A percentile compares a stretch with the other conserved stretches of the same genome.
Evolutionary conservation across 1,284 basidiomycete species (phyloP).

Genomic region (Entoloma clypeatum): DNA sequence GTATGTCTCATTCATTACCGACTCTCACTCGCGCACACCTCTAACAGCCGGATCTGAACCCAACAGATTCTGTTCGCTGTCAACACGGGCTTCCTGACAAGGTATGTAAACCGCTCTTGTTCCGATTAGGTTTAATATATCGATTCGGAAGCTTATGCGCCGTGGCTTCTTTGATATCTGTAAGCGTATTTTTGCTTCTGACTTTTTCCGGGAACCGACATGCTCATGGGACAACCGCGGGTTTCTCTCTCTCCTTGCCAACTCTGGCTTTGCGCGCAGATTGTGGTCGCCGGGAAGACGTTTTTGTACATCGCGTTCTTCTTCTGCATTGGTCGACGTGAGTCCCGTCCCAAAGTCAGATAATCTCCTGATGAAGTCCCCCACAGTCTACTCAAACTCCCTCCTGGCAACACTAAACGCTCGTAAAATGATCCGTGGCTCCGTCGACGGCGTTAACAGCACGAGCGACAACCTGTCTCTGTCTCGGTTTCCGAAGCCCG

Average conservation of each 20-base stretch:
- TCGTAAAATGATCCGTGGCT: constrained; percentile 31
- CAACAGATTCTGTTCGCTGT: constrained; percentile 50
- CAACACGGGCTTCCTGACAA: constrained; percentile 52
- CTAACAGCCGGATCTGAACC: background rate
- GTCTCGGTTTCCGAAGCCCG: constrained; percentile 8
- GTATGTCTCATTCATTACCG: constrained; percentile 25
- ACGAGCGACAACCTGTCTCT: constrained; percentile 30
- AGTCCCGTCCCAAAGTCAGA: constrained; percentile 14
- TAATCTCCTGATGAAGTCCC: background rate
- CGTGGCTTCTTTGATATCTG: constrained; percentile 47
- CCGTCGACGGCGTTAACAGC: constrained; percentile 20
- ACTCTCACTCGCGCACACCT: background rate
- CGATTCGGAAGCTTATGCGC: constrained; percentile 40
- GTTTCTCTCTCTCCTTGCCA: no score
- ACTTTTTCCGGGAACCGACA: background rate
- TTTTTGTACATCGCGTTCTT: constrained; percentile 47
- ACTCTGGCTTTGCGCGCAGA: constrained; percentile 30
- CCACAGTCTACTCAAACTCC: constrained; percentile 25
- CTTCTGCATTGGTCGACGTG: constrained; percentile 44
- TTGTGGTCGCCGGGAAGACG: constrained; percentile 33
- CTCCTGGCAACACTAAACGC: constrained; percentile 44
- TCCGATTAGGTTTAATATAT: constrained; percentile 5
- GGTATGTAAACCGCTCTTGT: constrained; percentile 24
- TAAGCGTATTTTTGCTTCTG: constrained; percentile 20
- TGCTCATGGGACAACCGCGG: no score